Evolutionary conservation across 371 early-diverging fungal genomes (phyloP), one percentile per base, ranked within the genome.

Genomic region (Chytridium lagenaria): DNA sequence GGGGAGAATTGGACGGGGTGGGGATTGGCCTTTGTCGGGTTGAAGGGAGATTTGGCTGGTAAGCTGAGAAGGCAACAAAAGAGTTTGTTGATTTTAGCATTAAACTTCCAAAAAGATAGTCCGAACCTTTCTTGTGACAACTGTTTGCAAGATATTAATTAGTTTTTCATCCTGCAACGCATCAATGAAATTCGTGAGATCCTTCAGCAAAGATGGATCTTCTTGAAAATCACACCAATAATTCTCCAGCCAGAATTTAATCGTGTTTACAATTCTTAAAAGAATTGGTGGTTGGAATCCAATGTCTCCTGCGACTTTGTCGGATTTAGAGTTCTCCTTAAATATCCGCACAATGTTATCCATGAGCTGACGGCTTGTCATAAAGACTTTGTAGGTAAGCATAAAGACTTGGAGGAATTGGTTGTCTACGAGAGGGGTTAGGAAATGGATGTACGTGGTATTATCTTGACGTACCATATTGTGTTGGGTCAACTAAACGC

Each of bases 211-310:
- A 0, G 51, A 63, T 36, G 75, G 67, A 61, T 82, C 77, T 5
- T 77, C 79, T 39, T 76, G 76, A 69, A 87, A 87, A 66, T 87
- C 88, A n/a, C 44, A 50, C 86, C 86, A 88, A 74, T 83, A 84
- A 36, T 82, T 73, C 63, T 88, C 86, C 5, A 86, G 70, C 88
- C 88, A 88, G 57, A 75, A 79, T 67, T 84, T 84, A 1, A 86
- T 36, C 31, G 77, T 72, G 67, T 86, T 83, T 1, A 81, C 72
- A 57, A 80, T 73, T 66, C 83, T 85, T n/a, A 0, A 50, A 26
- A 77, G 44, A 33, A 70, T 40, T 10, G 72, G 73, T n/a, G 67
- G 69, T 44, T 64, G 78, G 44, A 70, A 55, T 23, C 74, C 70
- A 28, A 70, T 77, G 40, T 73, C 74, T 38, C 70, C 69, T 1